Base-by-base conservation (phyloP, 1,139 yeast genomes). In the Candida buenavistaensis region DNA sequence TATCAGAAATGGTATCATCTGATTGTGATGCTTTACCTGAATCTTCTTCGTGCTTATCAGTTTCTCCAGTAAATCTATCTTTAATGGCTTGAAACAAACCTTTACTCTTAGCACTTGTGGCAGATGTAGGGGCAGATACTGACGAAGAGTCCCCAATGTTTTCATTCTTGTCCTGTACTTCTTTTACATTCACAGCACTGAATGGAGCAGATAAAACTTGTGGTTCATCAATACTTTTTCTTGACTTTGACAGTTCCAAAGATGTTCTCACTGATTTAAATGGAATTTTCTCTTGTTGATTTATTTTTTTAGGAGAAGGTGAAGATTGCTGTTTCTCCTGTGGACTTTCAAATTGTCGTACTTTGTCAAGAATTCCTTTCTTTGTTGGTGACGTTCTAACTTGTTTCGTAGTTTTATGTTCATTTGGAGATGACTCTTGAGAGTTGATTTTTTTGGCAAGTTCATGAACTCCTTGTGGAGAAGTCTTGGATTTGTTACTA, bases 261-360 rank as follows among this genome's bases (percentile, higher is more conserved):
- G 44, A 36, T 13, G 30, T 32, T 31, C 43, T 39, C 10, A 32
- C 32, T 9, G 37, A 28, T 15, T 30, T 35, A 27, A 37, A 28
- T 4, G 38, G 35, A 26, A 14, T 23, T 28, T 16, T 28, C 14
- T 24, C 28, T 27, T 11, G 40, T 19, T 11, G 14, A 9, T 10
- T 23, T 30, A 20, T 38, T n/a, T 21, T 24, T 14, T 12, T 24
- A 21, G 21, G 42, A 6, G 34, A 26, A 32, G 40, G 42, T 14
- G 41, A 44, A 23, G 48, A 43, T 15, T 6, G 25, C 8, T 7
- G 16, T 4, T 12, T 13, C 13, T 23, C 26, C 11, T 17, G 36
- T 9, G 67, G 57, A 35, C 55, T 55, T 42, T 68, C 73, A 44
- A 65, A 68, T 35, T 65, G 64, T 40, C 55, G 64, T 6, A 68